phyloP scores from a whole-genome alignment of 345 rosid genomes.

The Salix brachista region DNA sequence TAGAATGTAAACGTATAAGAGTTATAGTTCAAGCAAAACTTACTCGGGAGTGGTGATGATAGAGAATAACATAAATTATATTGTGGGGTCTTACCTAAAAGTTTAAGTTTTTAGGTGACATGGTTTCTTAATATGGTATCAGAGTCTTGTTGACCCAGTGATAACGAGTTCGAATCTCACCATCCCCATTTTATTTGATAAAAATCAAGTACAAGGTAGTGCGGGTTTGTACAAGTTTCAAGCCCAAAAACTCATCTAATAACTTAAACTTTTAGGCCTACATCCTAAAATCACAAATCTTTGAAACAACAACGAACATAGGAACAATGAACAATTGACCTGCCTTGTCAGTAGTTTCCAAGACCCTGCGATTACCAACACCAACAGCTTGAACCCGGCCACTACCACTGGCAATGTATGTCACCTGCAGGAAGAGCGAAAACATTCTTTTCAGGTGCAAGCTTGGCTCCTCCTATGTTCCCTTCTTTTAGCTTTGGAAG shows the following conservation, averaged over 20 bases:
- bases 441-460: conserved; percentile 71
- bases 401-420: conserved; percentile 67
- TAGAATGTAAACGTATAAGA: too few species aligned
- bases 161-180: too few species aligned
- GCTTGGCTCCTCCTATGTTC: conserved; percentile 90
- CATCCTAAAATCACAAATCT: conserved; percentile 78
- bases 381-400: conserved; percentile 83
- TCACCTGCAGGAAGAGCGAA: conserved; percentile 88
- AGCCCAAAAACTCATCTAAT: accelerated
- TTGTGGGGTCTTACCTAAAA: too few species aligned
- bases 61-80: conserved; percentile 55
- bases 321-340: conserved; percentile 75
- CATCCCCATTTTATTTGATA: too few species aligned
- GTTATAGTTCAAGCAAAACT: conserved; percentile 6
- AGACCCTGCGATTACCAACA: conserved; percentile 58
- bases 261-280: background rate
- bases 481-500: conserved; percentile 68
- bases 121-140: too few species aligned
- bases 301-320: conserved; percentile 81
- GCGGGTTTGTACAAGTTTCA: too few species aligned
- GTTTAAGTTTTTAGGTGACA: too few species aligned
- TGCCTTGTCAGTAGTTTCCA: conserved; percentile 68
- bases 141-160: too few species aligned
- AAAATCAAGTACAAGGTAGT: too few species aligned
- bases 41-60: conserved; percentile 86